Conservation (phyloP, 1,139 yeast genomes). For the Taiozyma sp. region DNA sequence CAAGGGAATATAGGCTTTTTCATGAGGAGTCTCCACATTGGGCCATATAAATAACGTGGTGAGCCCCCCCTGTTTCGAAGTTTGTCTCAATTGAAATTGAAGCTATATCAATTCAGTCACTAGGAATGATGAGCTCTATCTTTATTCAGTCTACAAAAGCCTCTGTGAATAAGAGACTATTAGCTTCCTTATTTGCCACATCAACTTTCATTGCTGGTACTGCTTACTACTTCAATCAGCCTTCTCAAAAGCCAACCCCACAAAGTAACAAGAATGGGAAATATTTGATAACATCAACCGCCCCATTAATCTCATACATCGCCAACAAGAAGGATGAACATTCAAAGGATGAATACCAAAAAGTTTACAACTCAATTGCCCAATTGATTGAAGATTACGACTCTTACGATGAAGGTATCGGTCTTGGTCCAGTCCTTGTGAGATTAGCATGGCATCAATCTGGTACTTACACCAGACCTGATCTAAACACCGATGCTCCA, state of each 20-base stretch:
- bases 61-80: neutral
- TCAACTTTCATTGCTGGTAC: neutral
- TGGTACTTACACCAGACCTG: slow-evolving; percentile 61
- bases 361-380: slow-evolving; percentile 79
- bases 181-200: neutral
- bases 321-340: slow-evolving; percentile 12
- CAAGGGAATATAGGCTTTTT: neutral
- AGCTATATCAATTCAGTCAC: neutral
- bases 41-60: neutral
- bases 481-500: slow-evolving; percentile 24
- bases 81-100: too few species aligned
- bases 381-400: slow-evolving; percentile 68
- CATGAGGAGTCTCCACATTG: neutral
- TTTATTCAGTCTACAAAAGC: neutral
- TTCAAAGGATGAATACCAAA: slow-evolving; percentile 56
- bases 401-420: slow-evolving; percentile 69
- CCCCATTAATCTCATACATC: slow-evolving; percentile 22
- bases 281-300: slow-evolving; percentile 19
- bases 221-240: neutral
- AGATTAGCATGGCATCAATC: slow-evolving; percentile 77
- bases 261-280: neutral
- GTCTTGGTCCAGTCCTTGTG: slow-evolving; percentile 62
- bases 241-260: neutral
- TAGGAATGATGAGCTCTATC: neutral
- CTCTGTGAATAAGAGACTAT: neutral